Percentiles rank a stretch among this genome's conserved stretches.
These are phyloP conservation scores for Nidularia sp. DNA, from an alignment of 768 basidiomycete species.

Conservation along the genomic window DNA sequence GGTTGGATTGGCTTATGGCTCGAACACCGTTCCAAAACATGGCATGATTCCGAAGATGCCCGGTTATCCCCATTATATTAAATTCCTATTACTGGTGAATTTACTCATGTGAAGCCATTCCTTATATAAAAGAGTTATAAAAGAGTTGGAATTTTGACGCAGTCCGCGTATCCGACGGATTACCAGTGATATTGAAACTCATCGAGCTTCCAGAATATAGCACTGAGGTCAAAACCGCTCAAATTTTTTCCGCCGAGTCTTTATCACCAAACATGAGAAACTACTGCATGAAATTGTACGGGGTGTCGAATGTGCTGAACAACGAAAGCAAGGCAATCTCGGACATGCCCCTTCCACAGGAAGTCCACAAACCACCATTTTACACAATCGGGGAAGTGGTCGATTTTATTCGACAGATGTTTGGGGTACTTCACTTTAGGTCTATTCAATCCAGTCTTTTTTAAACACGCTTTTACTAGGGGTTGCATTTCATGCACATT, in stretches of 20 bases:
- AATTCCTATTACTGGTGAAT: background rate
- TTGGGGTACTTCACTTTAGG: conserved; percentile 22
- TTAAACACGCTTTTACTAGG: conserved; percentile 11
- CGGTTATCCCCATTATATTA: background rate
- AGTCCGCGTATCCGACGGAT: conserved; percentile 18
- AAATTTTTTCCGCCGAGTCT: conserved; percentile 12
- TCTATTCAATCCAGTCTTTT: conserved; percentile 3
- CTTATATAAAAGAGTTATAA: background rate
- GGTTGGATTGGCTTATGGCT: conserved; percentile 20
- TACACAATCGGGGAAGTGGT: conserved; percentile 25
- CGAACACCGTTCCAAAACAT: background rate
- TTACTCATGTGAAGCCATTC: background rate
- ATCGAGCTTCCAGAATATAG: conserved; percentile 10
- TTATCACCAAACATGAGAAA: conserved; percentile 12
- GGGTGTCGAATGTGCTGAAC: conserved; percentile 13
- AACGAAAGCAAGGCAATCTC: conserved; percentile 9
- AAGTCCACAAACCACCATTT: conserved; percentile 16
- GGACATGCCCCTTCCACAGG: conserved; percentile 15
- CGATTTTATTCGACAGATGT: conserved; percentile 24
- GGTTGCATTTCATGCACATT: conserved; percentile 26
- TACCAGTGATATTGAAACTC: conserved; percentile 19
- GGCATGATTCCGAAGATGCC: background rate
- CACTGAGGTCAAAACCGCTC: conserved; percentile 21
- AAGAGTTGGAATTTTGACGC: conserved; percentile 18
- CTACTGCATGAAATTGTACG: conserved; percentile 21